phyloP scores from a whole-genome alignment of 164 flowering plant species.

The Aristolochia californica region DNA sequence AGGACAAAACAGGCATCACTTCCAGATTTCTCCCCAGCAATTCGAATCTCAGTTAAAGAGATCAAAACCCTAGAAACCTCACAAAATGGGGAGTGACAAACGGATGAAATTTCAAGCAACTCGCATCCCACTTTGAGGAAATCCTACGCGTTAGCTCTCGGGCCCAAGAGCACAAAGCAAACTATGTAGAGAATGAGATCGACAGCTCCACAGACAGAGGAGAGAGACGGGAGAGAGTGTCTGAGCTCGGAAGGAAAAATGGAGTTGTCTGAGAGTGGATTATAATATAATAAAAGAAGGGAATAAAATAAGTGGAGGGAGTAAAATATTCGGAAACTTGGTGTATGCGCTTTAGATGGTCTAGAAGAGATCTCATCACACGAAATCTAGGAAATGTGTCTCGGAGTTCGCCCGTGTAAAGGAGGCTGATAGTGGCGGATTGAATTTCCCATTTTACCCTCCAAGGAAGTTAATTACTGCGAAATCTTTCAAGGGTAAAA shows the following conservation, averaged over 20 bases:
- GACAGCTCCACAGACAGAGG: constrained; percentile 2
- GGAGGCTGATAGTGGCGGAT: not conserved
- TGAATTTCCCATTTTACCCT: constrained; percentile 16
- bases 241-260: constrained; percentile 8
- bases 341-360: not conserved
- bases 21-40: constrained; percentile 1
- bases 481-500: too few relatives aligned
- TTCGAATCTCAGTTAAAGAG: not conserved
- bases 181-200: constrained; percentile 1
- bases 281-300: constrained; percentile 1
- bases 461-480: not conserved
- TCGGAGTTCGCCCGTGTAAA: not conserved
- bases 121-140: not conserved
- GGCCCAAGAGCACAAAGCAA: constrained; percentile 1
- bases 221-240: not conserved
- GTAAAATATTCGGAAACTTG: constrained; percentile 3
- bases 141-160: constrained; percentile 1
- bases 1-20: too few relatives aligned
- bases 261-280: constrained; percentile 14
- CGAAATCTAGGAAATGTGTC: not conserved
- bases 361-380: not conserved
- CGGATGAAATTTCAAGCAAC: not conserved
- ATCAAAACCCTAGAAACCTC: constrained; percentile 14
- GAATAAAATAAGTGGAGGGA: not conserved
- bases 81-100: not conserved